Evolutionary conservation across 2,329 filamentous ascomycete species (phyloP).

Genomic region (Drechslerella coelobrocha): DNA sequence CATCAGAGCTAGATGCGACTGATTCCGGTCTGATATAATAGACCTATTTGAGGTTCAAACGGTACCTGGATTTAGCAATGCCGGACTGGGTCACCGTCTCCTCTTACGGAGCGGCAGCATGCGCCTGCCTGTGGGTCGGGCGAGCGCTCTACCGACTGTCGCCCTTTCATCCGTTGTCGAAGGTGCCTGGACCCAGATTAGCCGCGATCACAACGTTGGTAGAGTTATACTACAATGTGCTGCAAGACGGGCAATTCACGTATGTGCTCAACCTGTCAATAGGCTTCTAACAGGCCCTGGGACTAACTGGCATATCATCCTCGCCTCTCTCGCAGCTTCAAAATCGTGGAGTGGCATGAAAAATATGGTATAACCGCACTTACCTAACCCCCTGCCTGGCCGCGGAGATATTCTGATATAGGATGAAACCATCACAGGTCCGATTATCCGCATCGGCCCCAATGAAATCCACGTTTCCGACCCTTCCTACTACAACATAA

Average conservation of each 20-base stretch:
- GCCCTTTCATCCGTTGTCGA: constrained; percentile 57
- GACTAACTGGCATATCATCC: too few species aligned
- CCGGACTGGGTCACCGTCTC: constrained; percentile 22
- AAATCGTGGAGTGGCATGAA: constrained; percentile 57
- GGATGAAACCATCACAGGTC: constrained; percentile 49
- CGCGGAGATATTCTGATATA: constrained; percentile 11
- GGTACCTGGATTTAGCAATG: too few species aligned
- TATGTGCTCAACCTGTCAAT: constrained; percentile 11
- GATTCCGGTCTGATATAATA: too few species aligned
- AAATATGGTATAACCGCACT: constrained; percentile 56
- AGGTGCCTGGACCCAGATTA: constrained; percentile 57
- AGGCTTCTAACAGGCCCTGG: neutral
- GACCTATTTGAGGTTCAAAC: too few species aligned
- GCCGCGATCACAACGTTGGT: constrained; percentile 57
- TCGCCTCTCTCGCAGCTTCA: constrained; percentile 46
- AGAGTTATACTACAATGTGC: constrained; percentile 58
- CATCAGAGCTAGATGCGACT: too few species aligned
- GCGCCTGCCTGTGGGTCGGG: constrained; percentile 19
- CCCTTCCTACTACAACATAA: constrained; percentile 56
- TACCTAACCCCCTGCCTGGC: neutral
- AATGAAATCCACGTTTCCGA: constrained; percentile 56
- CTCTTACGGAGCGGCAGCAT: constrained; percentile 27
- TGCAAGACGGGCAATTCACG: constrained; percentile 56
- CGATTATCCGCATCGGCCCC: constrained; percentile 60
- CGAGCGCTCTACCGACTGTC: constrained; percentile 56